Percentiles rank a stretch among this genome's conserved stretches.
These are phyloP conservation scores for Candida golubevii DNA, from an alignment of 805 yeast genomes.

Conservation along the genomic window DNA sequence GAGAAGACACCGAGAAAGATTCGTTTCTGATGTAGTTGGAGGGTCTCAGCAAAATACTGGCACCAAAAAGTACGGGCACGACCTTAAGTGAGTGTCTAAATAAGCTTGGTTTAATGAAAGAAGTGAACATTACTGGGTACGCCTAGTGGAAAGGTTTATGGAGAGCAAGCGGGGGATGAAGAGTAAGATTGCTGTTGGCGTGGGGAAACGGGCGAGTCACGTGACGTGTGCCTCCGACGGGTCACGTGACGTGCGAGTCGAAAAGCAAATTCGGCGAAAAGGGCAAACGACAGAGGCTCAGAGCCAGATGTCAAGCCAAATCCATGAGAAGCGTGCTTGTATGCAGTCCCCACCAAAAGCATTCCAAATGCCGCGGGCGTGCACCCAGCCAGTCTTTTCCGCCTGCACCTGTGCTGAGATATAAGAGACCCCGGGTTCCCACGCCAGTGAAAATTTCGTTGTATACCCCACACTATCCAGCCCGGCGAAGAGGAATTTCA, in stretches of 20 bases:
- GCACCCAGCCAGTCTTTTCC: too few relatives aligned
- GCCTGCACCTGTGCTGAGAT: slow-evolving; percentile 8
- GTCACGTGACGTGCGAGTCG: too few relatives aligned
- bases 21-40: slow-evolving; percentile 11
- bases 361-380: too few relatives aligned
- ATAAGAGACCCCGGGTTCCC: slow-evolving; percentile 9
- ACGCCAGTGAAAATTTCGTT: neutral
- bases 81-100: slow-evolving; percentile 11
- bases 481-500: neutral
- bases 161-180: neutral
- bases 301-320: too few relatives aligned
- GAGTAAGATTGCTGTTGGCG: slow-evolving; percentile 4
- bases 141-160: neutral
- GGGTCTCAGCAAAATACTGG: slow-evolving; percentile 11
- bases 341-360: too few relatives aligned
- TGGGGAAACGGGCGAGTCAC: too few relatives aligned
- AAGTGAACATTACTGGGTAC: slow-evolving; percentile 10
- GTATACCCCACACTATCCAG: too few relatives aligned
- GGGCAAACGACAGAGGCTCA: too few relatives aligned
- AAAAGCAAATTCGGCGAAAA: too few relatives aligned
- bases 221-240: too few relatives aligned
- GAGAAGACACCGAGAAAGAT: slow-evolving; percentile 10
- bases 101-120: slow-evolving; percentile 12
- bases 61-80: slow-evolving; percentile 14
- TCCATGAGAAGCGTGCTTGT: too few relatives aligned